Base-by-base conservation (phyloP, 345 rosid genomes). In the Garcia nutans region DNA sequence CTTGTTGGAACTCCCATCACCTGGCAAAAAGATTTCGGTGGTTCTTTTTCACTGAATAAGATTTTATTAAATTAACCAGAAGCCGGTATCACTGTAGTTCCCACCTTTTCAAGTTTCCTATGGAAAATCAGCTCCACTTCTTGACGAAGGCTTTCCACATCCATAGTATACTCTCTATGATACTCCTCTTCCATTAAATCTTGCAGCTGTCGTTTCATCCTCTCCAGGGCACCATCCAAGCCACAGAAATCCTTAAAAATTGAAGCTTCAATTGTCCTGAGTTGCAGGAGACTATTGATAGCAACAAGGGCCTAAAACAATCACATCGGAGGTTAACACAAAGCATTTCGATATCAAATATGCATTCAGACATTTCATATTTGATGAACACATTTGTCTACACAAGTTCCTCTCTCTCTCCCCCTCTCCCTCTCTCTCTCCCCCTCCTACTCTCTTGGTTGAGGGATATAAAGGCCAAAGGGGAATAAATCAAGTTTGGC, bases 211-310 rank as follows among this genome's bases (percentile, higher is more conserved):
- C 74, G 80, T 85, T 85, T 87, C 94, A 91, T 85, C 74, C 86
- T 84, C 76, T 85, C 89, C 76, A 96, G 81, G 42, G 93, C 90
- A 76, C 66, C 82, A 73, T 85, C 90, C 83, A 96, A 82, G 56
- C 87, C 85, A 77, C 98, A 91, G 24, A 88, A 89, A 78, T 92
- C 96, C 91, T 68, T 84, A 52, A 92, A 85, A 73, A 88, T 80
- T 45, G 59, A 78, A 81, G 91, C 91, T 68, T 93, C 91, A 8
- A 84, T 76, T 68, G 86, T 74, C 72, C 79, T 85, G 19, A 92
- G 93, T 68, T 80, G 97, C 79, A 93, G 89, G 62, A 96, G 89
- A 84, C 78, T 88, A 87, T 86, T 89, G 79, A 92, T 84, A 49
- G 95, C 93, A 52, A 77, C 69, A 71, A 96, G 97, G 10, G 95